These are phyloP conservation scores for Apiotrichum gamsii DNA, from an alignment of 1,284 basidiomycete genomes.

Conservation along the genomic window DNA sequence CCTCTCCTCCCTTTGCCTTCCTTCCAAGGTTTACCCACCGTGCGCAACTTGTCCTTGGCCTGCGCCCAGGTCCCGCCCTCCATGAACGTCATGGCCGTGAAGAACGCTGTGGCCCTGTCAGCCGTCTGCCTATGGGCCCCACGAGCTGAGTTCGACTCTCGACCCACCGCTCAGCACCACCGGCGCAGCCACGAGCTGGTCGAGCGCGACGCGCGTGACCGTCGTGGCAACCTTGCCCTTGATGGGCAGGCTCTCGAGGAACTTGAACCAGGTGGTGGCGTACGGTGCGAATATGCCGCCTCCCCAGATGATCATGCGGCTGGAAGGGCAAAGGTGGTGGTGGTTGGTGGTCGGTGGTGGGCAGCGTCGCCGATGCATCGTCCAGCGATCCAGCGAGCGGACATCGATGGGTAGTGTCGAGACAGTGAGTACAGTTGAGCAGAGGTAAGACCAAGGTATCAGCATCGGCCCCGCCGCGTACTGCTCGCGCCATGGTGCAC, in stretches of 20 bases:
- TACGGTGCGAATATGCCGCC: slow-evolving; percentile 47
- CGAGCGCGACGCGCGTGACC: slow-evolving; percentile 40
- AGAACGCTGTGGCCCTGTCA: slow-evolving; percentile 41
- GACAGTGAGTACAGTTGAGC: not conserved
- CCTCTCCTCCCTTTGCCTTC: no score
- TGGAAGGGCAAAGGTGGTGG: slow-evolving; percentile 8
- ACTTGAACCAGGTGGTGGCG: slow-evolving; percentile 45
- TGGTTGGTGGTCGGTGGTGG: not conserved
- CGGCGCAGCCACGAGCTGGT: slow-evolving; percentile 50
- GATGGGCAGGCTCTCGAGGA: slow-evolving; percentile 40
- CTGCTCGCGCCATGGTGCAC: no score
- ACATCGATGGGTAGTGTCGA: not conserved
- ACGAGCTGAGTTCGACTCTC: no score
- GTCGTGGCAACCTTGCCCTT: slow-evolving; percentile 34
- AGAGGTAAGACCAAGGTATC: not conserved
- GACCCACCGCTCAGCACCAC: slow-evolving; percentile 38
- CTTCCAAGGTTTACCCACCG: no score
- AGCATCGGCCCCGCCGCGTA: no score
- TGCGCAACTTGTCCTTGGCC: slow-evolving; percentile 43
- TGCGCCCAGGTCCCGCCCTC: slow-evolving; percentile 48
- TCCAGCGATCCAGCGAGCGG: no score
- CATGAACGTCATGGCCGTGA: slow-evolving; percentile 47
- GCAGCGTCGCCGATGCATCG: no score
- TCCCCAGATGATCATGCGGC: slow-evolving; percentile 47
- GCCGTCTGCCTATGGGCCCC: no score